Evolutionary conservation across 768 basidiomycete species (phyloP).

Genomic region (Pleurotus tuber-regium): DNA sequence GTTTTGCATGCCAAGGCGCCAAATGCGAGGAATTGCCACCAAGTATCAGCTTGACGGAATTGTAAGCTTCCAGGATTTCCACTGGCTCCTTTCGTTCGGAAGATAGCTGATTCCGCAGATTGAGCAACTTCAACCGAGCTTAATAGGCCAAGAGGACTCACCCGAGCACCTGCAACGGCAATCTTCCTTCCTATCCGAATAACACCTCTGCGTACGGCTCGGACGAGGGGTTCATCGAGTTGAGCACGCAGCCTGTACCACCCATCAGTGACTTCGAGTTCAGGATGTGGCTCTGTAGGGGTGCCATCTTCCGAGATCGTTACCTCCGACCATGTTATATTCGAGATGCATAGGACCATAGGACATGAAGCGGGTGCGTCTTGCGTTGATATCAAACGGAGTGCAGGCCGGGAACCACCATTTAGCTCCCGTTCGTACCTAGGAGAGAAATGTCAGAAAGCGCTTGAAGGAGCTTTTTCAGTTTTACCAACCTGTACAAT

Average conservation of each 20-base stretch:
- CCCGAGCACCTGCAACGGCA: constrained; percentile 74
- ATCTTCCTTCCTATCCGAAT: constrained; percentile 84
- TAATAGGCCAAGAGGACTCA: too few species aligned
- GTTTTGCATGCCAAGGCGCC: constrained; percentile 83
- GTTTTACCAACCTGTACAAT: constrained; percentile 63
- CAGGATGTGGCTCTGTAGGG: constrained; percentile 41
- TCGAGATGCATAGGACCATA: constrained; percentile 83
- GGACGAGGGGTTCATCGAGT: constrained; percentile 69
- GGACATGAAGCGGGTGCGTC: constrained; percentile 79
- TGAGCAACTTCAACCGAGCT: too few species aligned
- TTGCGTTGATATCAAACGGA: constrained; percentile 79
- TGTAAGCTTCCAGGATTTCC: constrained; percentile 81
- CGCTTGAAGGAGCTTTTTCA: background rate
- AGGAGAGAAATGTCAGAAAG: background rate
- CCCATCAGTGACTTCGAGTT: constrained; percentile 93
- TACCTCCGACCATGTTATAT: constrained; percentile 53
- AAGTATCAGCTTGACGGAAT: constrained; percentile 61
- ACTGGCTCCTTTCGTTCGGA: constrained; percentile 71
- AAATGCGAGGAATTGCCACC: constrained; percentile 85
- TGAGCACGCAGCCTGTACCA: constrained; percentile 88
- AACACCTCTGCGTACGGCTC: constrained; percentile 64
- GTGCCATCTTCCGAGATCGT: constrained; percentile 35
- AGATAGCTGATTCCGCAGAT: constrained; percentile 46
- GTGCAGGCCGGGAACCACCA: constrained; percentile 70
- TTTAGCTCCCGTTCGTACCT: constrained; percentile 92